Evolutionary conservation across 2,329 filamentous ascomycete species (phyloP).

Genomic region (Capronia americana): DNA sequence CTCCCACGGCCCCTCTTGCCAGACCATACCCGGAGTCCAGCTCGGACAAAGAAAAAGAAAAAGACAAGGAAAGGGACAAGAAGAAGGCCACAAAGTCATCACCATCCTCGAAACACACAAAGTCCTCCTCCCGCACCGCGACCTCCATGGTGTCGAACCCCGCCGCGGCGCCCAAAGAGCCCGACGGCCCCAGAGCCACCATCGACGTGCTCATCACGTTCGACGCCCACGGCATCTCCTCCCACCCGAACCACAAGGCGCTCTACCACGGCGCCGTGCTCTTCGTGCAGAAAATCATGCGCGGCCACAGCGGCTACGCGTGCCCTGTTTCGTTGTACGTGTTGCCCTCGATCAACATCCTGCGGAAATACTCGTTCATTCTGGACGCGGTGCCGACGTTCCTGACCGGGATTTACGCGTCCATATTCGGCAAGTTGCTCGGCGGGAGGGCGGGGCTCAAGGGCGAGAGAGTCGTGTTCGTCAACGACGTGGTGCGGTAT

Average conservation of each 20-base stretch:
- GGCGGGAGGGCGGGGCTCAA: conserved; percentile 46
- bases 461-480: conserved; percentile 68
- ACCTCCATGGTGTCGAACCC: background rate
- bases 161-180: conserved; percentile 40
- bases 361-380: conserved; percentile 81
- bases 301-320: conserved; percentile 66
- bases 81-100: conserved; percentile 20
- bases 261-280: conserved; percentile 79
- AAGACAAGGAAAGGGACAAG: conserved; percentile 30
- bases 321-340: conserved; percentile 86
- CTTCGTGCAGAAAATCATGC: conserved; percentile 73
- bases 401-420: conserved; percentile 57
- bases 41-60: conserved; percentile 19
- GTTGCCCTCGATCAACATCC: conserved; percentile 72
- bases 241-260: conserved; percentile 91
- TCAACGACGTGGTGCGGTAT: conserved; percentile 70
- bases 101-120: conserved; percentile 32
- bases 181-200: conserved; percentile 56
- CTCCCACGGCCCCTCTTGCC: conserved; percentile 43
- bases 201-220: conserved; percentile 92
- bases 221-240: conserved; percentile 79
- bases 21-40: background rate
- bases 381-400: conserved; percentile 78
- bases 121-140: conserved; percentile 24
- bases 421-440: conserved; percentile 35